These are phyloP conservation scores for Boletus sp. DNA, from an alignment of 768 basidiomycete species.

Conservation along the genomic window DNA sequence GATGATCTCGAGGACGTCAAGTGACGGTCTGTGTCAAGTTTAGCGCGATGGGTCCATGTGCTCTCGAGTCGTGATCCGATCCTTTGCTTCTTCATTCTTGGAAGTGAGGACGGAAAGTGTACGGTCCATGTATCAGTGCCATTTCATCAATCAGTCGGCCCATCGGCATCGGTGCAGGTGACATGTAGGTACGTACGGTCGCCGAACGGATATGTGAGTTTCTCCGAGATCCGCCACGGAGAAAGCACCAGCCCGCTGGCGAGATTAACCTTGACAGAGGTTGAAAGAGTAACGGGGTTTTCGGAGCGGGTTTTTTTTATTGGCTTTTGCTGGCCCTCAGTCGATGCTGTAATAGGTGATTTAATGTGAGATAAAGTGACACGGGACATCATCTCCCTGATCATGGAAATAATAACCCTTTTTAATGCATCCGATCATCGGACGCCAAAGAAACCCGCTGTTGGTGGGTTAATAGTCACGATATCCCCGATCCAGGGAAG, in stretches of 20 bases:
- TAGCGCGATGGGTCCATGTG: background rate
- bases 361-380: slow-evolving; percentile 23
- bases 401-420: slow-evolving; percentile 14
- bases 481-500: slow-evolving; percentile 13
- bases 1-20: slow-evolving; percentile 17
- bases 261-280: slow-evolving; percentile 27
- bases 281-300: slow-evolving; percentile 12
- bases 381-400: slow-evolving; percentile 7
- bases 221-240: slow-evolving; percentile 14
- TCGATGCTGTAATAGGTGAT: slow-evolving; percentile 18
- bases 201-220: background rate
- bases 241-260: slow-evolving; percentile 3
- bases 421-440: slow-evolving; percentile 18
- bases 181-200: background rate
- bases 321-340: slow-evolving; percentile 2
- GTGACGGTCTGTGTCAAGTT: background rate
- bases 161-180: background rate
- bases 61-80: slow-evolving; percentile 7
- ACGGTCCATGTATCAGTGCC: background rate
- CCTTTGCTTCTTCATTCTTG: slow-evolving; percentile 3
- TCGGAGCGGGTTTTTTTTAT: slow-evolving; percentile 9
- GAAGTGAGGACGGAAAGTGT: background rate
- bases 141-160: background rate
- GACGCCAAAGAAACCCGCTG: slow-evolving; percentile 12
- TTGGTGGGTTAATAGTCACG: slow-evolving; percentile 7